Percentiles rank a stretch among this genome's conserved stretches.
Conservation (phyloP, 108 stramenopile genomes). For the Hondaea fermentalgiana region DNA sequence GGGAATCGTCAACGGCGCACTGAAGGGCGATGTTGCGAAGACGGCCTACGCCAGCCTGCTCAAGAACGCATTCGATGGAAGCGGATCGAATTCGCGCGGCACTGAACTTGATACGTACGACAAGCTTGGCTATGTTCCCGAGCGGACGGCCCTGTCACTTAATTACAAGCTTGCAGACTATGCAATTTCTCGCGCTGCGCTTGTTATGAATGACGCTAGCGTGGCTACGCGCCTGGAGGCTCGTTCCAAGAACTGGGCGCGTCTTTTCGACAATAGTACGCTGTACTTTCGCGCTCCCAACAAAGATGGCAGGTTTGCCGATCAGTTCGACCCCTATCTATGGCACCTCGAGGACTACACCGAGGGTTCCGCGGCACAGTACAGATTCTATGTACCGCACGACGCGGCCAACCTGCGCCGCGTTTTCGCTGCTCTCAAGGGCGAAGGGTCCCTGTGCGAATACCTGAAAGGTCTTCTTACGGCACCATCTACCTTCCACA, state of each 20-base stretch:
- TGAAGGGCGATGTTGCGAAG: background rate
- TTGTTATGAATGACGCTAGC: background rate
- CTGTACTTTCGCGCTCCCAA: background rate
- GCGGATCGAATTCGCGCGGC: background rate
- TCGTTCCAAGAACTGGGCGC: background rate
- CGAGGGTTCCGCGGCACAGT: background rate
- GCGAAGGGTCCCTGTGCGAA: background rate
- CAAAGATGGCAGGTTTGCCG: background rate
- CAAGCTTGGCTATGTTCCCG: constrained; percentile 21
- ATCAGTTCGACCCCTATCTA: background rate
- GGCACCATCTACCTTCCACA: background rate
- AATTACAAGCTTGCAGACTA: background rate
- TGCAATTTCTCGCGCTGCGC: background rate
- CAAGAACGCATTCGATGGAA: background rate
- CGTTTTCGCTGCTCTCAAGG: background rate
- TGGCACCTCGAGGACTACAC: background rate
- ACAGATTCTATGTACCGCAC: background rate
- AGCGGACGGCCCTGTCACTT: background rate
- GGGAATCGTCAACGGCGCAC: constrained; percentile 24
- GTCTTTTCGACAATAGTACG: background rate
- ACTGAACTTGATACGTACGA: constrained; percentile 9
- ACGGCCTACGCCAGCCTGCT: background rate
- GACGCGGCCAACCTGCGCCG: background rate
- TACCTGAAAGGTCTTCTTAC: background rate
- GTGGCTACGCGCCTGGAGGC: background rate